Base-by-base conservation (phyloP, 768 basidiomycete genomes). In the Tylopilus cervinicoccineus region DNA sequence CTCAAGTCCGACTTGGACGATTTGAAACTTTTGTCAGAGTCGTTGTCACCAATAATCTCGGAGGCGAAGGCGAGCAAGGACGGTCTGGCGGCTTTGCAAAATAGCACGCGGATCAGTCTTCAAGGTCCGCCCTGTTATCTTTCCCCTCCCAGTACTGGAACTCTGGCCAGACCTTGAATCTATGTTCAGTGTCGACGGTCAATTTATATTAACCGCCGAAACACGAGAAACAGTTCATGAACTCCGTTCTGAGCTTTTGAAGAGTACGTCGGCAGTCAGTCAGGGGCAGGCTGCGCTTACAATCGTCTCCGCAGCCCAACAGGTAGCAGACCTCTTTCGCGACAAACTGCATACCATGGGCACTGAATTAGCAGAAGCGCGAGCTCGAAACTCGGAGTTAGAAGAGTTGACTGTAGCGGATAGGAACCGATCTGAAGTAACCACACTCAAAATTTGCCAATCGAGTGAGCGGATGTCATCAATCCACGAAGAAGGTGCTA, bases 311-410 rank as follows among this genome's bases (percentile, higher is more conserved):
- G 38, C 31, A 77, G 76, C 73, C n/a, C 68, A 74, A 47, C 74
- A 77, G 60, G 76, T 77, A 32, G 66, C 71, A 24, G 74, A 76
- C 42, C 55, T 77, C n/a, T 66, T 77, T 6, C 75, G 76, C 13
- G 74, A 76, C 41, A 73, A 74, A 49, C 58, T 77, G 4, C 68
- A 73, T 33, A 61, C 60, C 17, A 67, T 75, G 52, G 70, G 72
- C 12, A 58, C 68, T 6, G 73, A 76, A 32, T 54, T 77, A 4
- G 61, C 69, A n/a, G 75, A 76, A 50, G 67, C 74, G 1, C 73
- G 66, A 46, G 55, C 59, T 33, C 72, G 71, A 10, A 56, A 71
- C 13, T 39, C 56, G 5, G 74, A 76, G 24, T 58, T 76, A 7
- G 75, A 76, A 52, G 55, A 43, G 5, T 45, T 41, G 34, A 41